Evolutionary conservation across 805 yeast genomes (phyloP).

Genomic region (Schizosaccharomyces lindneri): DNA sequence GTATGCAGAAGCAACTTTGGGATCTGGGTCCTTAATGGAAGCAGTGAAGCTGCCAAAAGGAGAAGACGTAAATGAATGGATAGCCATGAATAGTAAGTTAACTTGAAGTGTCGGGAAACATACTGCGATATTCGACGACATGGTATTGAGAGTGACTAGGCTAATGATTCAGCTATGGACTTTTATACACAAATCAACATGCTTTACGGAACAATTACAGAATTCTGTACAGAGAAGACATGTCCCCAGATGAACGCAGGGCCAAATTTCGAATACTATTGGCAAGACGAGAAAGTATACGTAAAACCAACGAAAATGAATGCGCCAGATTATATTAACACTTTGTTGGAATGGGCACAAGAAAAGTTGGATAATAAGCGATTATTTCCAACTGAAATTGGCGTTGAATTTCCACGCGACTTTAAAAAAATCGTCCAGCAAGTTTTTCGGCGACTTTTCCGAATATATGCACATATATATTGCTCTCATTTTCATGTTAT

Average conservation of each 20-base stretch:
- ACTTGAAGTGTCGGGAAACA: too few relatives aligned
- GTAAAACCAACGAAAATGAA: constrained; percentile 64
- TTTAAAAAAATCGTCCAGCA: constrained; percentile 60
- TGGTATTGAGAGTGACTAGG: background rate
- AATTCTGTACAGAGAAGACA: constrained; percentile 80
- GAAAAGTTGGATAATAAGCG: constrained; percentile 73
- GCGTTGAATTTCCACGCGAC: constrained; percentile 68
- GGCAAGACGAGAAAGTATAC: constrained; percentile 55
- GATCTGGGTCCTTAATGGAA: constrained; percentile 71
- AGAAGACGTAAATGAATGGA: constrained; percentile 80
- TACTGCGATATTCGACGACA: background rate
- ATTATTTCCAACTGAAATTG: constrained; percentile 69
- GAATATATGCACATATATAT: constrained; percentile 91
- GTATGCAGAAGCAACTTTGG: constrained; percentile 86
- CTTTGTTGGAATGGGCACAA: constrained; percentile 86
- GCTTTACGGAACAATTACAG: constrained; percentile 88
- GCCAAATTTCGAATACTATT: constrained; percentile 39
- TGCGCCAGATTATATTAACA: constrained; percentile 88
- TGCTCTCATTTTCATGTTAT: constrained; percentile 95
- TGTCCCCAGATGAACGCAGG: constrained; percentile 90
- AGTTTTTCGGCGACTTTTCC: constrained; percentile 68
- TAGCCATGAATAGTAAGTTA: constrained; percentile 46
- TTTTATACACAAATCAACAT: constrained; percentile 88
- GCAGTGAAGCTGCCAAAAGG: constrained; percentile 87
- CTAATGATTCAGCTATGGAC: constrained; percentile 41